Base-by-base conservation (phyloP, 2,329 filamentous ascomycete species). In the Sclerotinia spermophila region DNA sequence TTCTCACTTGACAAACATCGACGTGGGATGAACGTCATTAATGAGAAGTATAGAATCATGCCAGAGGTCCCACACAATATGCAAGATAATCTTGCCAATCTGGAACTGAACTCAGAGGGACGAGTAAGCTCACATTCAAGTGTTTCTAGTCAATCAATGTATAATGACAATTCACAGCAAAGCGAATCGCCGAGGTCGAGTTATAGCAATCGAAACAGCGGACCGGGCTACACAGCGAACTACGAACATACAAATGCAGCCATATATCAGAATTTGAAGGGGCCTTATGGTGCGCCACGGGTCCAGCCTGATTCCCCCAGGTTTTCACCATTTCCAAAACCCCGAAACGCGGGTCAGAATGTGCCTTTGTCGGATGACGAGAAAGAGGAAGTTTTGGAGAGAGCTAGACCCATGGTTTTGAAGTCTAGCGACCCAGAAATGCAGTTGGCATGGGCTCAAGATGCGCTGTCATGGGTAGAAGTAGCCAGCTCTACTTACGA, bases 1-100 rank as follows among this genome's bases (percentile, higher is more conserved):
- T 58, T 33, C 40, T 65, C 48, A 48, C 24, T 30, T 19, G 19
- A 70, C 40, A 33, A 62, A 33, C 13, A 62, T 27, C 8, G 56
- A 51, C 15, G 21, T 40, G 33, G 17, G 56, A 38, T 53, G 53
- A 58, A 30, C 38, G 51, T 30, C 48, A 65, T 71, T 73, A 68
- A 73, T 60, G 40, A n/a, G 17, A 65, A 58, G 11, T n/a, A 58
- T 59, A 97, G 93, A 84, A 89, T 96, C 79, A 97, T 95, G 89
- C 92, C 93, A 80, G 94, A 97, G 85, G 94, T 97, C 75, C 93
- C 95, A 76, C 92, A 95, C 82, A 95, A 97, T 82, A 97, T 99
- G 88, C 94, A 97, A 83, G 91, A 97, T 79, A 95, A 92, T 82
- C 87, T 99, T 75, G 92, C 95, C 78, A 90, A 94, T 81, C 89